Conservation (phyloP, 768 basidiomycete genomes). For the Rhodotorula paludigena region DNA sequence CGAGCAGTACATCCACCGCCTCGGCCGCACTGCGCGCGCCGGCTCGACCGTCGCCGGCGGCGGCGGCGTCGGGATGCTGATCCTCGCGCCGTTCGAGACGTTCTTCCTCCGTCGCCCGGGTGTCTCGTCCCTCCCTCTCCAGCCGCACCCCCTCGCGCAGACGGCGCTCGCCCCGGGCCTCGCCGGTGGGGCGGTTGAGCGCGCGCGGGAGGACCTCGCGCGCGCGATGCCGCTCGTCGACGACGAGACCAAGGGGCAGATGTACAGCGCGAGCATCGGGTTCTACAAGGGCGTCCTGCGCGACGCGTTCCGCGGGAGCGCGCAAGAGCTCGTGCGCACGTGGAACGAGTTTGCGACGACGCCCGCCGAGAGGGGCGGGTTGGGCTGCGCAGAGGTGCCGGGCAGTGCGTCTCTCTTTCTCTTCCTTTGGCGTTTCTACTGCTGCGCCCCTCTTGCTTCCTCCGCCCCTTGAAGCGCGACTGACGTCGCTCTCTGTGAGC, state of each 20-base stretch:
- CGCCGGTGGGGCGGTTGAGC: background rate
- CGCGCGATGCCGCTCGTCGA: slow-evolving; percentile 47
- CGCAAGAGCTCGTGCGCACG: slow-evolving; percentile 39
- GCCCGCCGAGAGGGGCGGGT: slow-evolving; percentile 11
- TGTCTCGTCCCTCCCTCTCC: slow-evolving; percentile 51
- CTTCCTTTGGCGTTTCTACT: slow-evolving; percentile 41
- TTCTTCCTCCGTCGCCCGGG: slow-evolving; percentile 53
- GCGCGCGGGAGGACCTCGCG: slow-evolving; percentile 37
- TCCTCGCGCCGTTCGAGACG: slow-evolving; percentile 56
- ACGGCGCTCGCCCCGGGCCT: slow-evolving; percentile 10
- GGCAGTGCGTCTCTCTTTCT: slow-evolving; percentile 29
- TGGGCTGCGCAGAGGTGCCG: slow-evolving; percentile 36
- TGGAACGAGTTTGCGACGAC: slow-evolving; percentile 49
- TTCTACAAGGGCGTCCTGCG: slow-evolving; percentile 54
- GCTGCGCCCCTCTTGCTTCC: background rate
- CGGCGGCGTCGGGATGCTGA: slow-evolving; percentile 53
- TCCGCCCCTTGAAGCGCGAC: too few relatives aligned
- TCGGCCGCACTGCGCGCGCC: slow-evolving; percentile 51
- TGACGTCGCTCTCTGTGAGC: too few relatives aligned
- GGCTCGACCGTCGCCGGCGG: slow-evolving; percentile 43
- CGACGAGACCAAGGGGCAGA: slow-evolving; percentile 52
- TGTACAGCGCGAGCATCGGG: slow-evolving; percentile 58
- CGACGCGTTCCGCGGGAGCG: slow-evolving; percentile 37
- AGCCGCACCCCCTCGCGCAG: slow-evolving; percentile 42
- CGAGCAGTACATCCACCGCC: slow-evolving; percentile 47